Percentiles rank a stretch among this genome's conserved stretches.
Conservation (phyloP, 2,329 filamentous ascomycete species). For the Chaetomium globosum region DNA sequence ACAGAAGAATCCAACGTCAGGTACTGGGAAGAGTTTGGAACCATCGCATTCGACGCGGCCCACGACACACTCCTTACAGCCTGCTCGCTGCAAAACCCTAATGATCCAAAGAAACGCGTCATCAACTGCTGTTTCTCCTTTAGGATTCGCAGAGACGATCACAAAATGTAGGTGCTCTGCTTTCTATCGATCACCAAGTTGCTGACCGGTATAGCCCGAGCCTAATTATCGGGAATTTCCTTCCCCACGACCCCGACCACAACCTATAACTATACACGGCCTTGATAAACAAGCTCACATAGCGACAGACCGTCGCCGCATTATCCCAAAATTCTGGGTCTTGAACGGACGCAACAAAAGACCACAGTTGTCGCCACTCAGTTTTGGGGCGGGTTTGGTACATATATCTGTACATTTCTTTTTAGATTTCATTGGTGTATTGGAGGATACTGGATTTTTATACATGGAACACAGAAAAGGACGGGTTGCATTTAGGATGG, state of each 20-base stretch:
- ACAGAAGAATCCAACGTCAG: conserved; percentile 92
- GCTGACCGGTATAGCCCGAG: conserved; percentile 65
- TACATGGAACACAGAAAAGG: conserved; percentile 8
- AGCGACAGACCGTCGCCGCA: not conserved
- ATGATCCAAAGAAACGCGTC: conserved; percentile 65
- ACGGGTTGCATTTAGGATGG: conserved; percentile 12
- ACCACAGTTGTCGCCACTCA: not conserved
- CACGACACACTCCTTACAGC: conserved; percentile 96
- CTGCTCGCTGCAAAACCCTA: conserved; percentile 84
- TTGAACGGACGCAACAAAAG: not conserved
- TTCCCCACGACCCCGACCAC: conserved; percentile 73
- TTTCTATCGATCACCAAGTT: conserved; percentile 31
- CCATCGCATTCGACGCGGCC: conserved; percentile 90
- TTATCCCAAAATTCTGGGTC: not conserved
- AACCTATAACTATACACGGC: conserved; percentile 16
- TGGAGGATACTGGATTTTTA: conserved; percentile 5
- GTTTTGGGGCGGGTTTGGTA: not conserved
- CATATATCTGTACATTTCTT: conserved; percentile 2
- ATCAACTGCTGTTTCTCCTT: conserved; percentile 97
- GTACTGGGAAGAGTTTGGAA: conserved; percentile 99
- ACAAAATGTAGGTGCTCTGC: conserved; percentile 79
- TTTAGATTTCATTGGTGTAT: conserved; percentile 1
- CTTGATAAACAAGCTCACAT: not conserved
- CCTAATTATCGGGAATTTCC: conserved; percentile 93
- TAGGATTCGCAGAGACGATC: conserved; percentile 89